Evolutionary conservation across 306 rosid species (phyloP), one percentile per base, ranked within the genome.

Genomic region (Lathyrus sativus): DNA sequence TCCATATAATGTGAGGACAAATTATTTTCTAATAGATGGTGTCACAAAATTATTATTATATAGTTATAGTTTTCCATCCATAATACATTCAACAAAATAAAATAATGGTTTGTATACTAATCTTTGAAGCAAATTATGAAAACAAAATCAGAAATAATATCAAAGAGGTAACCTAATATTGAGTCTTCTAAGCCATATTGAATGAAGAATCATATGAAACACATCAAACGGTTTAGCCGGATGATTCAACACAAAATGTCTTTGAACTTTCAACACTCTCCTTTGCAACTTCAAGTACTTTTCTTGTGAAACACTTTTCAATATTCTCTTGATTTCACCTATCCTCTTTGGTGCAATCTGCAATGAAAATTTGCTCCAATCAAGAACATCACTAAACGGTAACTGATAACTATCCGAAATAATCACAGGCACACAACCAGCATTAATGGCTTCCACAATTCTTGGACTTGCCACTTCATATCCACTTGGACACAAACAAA

Each of bases 401-500:
- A 86, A 35, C 1, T 76, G 55, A 42, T 85, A 91, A 33, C 67
- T 2, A 49, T 91, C 90, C 0, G 91, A 86, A 7, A 91, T 76
- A 19, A 91, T 78, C 6, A 91, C 92, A 0, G 97, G 97, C 0
- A 91, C 89, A 55, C 95, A 91, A 0, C 90, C 95, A 3, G 80
- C 26, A 7, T 66, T 69, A 28, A 86, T 86, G 2, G 97, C 76
- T 18, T 84, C 85, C 28, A 85, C 95, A 3, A 91, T 5, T 43
- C 97, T 85, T 1, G 97, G 89, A 63, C 97, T 91, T 0, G 97
- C 97, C 11, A 91, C 97, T 71, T 91, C 95, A 31, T 69, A 86
- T 0, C 97, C 97, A 75, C 97, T 91, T 0, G 95, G 95, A 68
- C 95, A 88, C 74, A 91, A 58, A 33, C 97, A 88, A 45, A 82